Evolutionary conservation across 495 filamentous ascomycete species (phyloP).

Genomic region (Penicillium chermesinum): DNA sequence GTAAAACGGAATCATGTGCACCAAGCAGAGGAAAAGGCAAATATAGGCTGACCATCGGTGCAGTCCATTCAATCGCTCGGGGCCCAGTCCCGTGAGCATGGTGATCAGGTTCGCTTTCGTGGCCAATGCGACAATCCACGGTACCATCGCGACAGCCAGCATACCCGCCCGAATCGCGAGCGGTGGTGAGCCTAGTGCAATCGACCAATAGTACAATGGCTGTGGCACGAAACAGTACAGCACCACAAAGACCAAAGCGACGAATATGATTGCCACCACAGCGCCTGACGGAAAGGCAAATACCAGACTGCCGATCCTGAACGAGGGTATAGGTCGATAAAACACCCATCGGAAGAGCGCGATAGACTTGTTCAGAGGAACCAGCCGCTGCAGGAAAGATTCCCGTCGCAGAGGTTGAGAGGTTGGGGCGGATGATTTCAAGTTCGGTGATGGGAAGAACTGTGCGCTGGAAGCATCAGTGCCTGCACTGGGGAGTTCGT

Average conservation of each 20-base stretch:
- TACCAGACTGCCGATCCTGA: slow-evolving; percentile 54
- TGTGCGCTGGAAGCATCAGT: slow-evolving; percentile 62
- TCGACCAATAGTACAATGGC: slow-evolving; percentile 78
- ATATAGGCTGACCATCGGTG: slow-evolving; percentile 92
- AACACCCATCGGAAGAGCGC: slow-evolving; percentile 79
- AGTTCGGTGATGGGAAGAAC: slow-evolving; percentile 60
- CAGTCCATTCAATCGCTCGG: slow-evolving; percentile 86
- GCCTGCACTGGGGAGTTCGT: slow-evolving; percentile 60
- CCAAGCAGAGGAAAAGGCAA: slow-evolving; percentile 72
- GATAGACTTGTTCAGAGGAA: slow-evolving; percentile 66
- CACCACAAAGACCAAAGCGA: slow-evolving; percentile 63
- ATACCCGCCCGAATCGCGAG: slow-evolving; percentile 87
- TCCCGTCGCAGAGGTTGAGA: slow-evolving; percentile 51
- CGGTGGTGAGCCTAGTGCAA: slow-evolving; percentile 80
- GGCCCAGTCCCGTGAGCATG: slow-evolving; percentile 82
- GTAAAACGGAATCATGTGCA: slow-evolving; percentile 88
- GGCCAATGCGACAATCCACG: slow-evolving; percentile 85
- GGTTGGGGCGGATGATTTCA: slow-evolving; percentile 18
- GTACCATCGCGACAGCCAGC: slow-evolving; percentile 89
- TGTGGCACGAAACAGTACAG: slow-evolving; percentile 82
- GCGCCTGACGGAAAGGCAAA: slow-evolving; percentile 73
- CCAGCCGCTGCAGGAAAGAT: slow-evolving; percentile 62
- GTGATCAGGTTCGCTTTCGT: slow-evolving; percentile 89
- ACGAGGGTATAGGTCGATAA: slow-evolving; percentile 73
- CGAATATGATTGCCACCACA: slow-evolving; percentile 58